These are phyloP conservation scores for Gaertneriomyces semiglobifer DNA, from an alignment of 192 early-diverging fungal genomes.

Conservation along the genomic window DNA sequence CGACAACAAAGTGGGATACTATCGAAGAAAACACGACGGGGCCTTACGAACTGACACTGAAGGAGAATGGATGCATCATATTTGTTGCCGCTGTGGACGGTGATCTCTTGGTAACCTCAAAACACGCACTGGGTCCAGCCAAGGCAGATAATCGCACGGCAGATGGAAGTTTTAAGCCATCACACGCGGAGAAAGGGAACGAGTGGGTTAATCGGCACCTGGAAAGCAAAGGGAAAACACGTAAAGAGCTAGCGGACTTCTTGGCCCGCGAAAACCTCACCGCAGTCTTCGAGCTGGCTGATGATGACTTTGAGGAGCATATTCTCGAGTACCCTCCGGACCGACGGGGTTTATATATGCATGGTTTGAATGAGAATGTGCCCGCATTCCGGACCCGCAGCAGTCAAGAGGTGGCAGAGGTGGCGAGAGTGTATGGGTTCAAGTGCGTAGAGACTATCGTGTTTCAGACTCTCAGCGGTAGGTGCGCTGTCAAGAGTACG, in stretches of 20 bases:
- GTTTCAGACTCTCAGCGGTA: conserved; percentile 50
- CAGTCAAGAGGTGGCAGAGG: conserved; percentile 54
- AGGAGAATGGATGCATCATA: conserved; percentile 97
- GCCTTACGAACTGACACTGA: conserved; percentile 89
- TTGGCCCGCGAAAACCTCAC: conserved; percentile 72
- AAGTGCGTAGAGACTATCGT: conserved; percentile 48
- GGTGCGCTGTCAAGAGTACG: neutral
- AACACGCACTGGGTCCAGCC: conserved; percentile 65
- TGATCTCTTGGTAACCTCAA: conserved; percentile 79
- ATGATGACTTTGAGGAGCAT: conserved; percentile 96
- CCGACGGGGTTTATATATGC: conserved; percentile 78
- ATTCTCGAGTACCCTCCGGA: conserved; percentile 80
- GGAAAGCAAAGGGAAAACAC: conserved; percentile 46
- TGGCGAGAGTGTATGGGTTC: conserved; percentile 78
- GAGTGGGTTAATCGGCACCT: conserved; percentile 75
- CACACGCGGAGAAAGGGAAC: conserved; percentile 63
- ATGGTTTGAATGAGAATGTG: conserved; percentile 86
- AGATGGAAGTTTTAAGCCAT: conserved; percentile 28
- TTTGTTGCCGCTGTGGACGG: conserved; percentile 68
- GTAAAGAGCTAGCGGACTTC: conserved; percentile 69
- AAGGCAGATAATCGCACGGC: neutral
- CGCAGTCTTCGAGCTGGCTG: conserved; percentile 85
- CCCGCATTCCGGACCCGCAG: conserved; percentile 67
- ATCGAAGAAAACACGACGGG: conserved; percentile 63
- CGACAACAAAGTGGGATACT: conserved; percentile 44